phyloP scores from a whole-genome alignment of 2,329 filamentous ascomycete species.

The Fusarium chaquense region DNA sequence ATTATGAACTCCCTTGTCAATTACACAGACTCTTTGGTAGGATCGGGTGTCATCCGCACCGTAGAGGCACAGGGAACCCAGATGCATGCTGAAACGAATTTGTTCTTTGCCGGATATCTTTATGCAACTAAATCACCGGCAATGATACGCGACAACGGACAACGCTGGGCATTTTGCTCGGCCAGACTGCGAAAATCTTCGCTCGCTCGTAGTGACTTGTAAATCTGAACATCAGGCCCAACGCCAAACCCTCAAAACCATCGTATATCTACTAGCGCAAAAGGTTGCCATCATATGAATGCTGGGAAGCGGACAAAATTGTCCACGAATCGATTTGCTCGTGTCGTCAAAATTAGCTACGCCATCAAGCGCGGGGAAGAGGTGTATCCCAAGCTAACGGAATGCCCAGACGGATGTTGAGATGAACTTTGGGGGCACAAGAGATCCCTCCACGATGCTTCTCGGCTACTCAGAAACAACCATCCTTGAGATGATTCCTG shows the following conservation, averaged over 20 bases:
- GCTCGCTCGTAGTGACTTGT: neutral
- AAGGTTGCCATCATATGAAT: constrained; percentile 10
- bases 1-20: constrained; percentile 38
- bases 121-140: neutral
- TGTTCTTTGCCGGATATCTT: constrained; percentile 10
- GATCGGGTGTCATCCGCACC: constrained; percentile 12
- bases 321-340: constrained; percentile 41
- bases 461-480: constrained; percentile 4
- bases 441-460: constrained; percentile 20
- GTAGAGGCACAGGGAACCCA: constrained; percentile 20
- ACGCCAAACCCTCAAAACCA: neutral
- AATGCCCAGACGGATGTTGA: constrained; percentile 20
- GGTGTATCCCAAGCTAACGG: constrained; percentile 10
- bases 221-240: neutral
- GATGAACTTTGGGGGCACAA: constrained; percentile 33
- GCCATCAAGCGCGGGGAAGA: constrained; percentile 8
- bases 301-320: constrained; percentile 28
- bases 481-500: constrained; percentile 23
- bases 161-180: neutral
- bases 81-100: constrained; percentile 28
- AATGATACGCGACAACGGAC: neutral
- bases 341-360: constrained; percentile 14
- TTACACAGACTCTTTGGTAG: constrained; percentile 11
- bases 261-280: constrained; percentile 7
- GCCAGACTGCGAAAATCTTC: neutral